Conservation (phyloP, 2,329 filamentous ascomycete genomes). For the Coniochaeta prunicola region DNA sequence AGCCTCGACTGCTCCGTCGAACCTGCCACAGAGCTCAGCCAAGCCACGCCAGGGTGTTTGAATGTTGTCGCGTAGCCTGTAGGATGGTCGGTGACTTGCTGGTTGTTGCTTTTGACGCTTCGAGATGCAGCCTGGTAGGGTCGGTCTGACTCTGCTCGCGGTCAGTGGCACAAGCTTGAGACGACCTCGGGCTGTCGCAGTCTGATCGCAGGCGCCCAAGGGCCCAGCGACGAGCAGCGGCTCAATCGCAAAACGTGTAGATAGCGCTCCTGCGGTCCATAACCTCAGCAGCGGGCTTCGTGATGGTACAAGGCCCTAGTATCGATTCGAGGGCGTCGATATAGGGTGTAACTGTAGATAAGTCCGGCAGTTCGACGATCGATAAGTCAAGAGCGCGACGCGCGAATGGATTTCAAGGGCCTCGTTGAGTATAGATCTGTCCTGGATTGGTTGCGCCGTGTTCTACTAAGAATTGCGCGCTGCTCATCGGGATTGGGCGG, state of each 20-base stretch:
- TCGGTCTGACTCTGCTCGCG: background rate
- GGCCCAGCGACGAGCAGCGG: background rate
- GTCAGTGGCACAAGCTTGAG: background rate
- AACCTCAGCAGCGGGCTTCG: background rate
- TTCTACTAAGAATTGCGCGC: background rate
- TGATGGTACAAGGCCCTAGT: background rate
- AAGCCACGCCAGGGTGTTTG: background rate
- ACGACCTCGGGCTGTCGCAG: background rate
- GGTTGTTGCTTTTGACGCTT: background rate
- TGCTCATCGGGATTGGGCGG: background rate
- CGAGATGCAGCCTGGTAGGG: background rate
- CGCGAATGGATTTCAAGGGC: background rate
- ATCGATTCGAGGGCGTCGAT: background rate
- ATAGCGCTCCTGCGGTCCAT: background rate
- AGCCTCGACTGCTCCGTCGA: conserved; percentile 6
- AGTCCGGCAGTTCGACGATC: background rate
- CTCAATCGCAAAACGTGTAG: conserved; percentile 3
- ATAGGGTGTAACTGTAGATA: background rate
- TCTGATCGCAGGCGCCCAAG: background rate
- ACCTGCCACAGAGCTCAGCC: background rate
- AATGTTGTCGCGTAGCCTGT: background rate
- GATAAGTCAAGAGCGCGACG: background rate
- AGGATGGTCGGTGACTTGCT: background rate
- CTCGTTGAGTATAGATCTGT: background rate
- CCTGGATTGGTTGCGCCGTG: background rate